Conservation (phyloP, 106 monocot species). For the Apostasia ramifera region DNA sequence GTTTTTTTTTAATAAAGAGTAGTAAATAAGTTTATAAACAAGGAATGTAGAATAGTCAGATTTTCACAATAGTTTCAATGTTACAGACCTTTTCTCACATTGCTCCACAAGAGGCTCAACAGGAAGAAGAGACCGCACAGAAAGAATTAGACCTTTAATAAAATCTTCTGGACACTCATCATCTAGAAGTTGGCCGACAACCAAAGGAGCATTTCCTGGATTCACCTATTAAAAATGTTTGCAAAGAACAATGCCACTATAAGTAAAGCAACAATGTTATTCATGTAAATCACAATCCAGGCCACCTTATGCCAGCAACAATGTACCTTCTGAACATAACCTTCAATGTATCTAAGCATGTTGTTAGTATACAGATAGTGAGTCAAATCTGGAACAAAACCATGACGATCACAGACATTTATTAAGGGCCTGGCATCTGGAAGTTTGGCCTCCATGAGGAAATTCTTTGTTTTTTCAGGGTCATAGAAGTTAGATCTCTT, state of each 20-base stretch:
- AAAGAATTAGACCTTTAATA: constrained; percentile 93
- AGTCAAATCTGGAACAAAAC: constrained; percentile 93
- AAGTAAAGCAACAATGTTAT: background rate
- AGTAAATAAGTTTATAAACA: background rate
- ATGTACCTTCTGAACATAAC: constrained; percentile 96
- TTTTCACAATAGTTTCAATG: background rate
- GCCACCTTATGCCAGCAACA: background rate
- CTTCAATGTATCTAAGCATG: constrained; percentile 99
- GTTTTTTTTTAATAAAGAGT: background rate
- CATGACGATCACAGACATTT: constrained; percentile 98
- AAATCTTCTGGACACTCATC: constrained; percentile 99
- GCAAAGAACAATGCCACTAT: background rate
- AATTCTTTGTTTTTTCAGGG: constrained; percentile 93
- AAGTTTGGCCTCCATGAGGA: constrained; percentile 97
- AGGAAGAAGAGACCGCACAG: constrained; percentile 93
- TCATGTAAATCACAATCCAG: background rate
- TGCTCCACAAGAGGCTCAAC: constrained; percentile 97
- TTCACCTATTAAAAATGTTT: constrained; percentile 53
- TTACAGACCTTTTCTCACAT: constrained; percentile 85
- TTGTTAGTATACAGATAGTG: constrained; percentile 93
- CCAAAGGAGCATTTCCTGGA: constrained; percentile 86
- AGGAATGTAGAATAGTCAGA: too few species aligned
- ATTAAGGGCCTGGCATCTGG: constrained; percentile 96
- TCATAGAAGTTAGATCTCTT: constrained; percentile 98
- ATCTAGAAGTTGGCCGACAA: constrained; percentile 88